These are phyloP conservation scores for Russula vinacea DNA, from an alignment of 768 basidiomycete genomes.

Conservation along the genomic window DNA sequence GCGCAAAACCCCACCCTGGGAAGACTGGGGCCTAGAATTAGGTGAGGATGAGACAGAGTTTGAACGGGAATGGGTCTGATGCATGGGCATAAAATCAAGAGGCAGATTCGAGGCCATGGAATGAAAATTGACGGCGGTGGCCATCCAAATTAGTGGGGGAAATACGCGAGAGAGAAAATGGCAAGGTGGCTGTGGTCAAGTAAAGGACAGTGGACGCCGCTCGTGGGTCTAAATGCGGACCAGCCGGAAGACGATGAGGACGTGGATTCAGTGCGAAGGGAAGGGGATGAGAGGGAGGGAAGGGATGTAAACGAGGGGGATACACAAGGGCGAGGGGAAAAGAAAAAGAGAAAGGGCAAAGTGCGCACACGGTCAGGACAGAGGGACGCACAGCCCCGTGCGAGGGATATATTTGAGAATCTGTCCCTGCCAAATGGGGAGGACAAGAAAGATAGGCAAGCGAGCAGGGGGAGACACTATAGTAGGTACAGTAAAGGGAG, in stretches of 20 bases:
- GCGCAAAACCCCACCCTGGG: conserved; percentile 59
- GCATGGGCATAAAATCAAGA: conserved; percentile 67
- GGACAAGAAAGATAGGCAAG: conserved; percentile 24
- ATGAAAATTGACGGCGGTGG: conserved; percentile 33
- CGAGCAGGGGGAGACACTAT: conserved; percentile 15
- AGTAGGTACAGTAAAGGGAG: conserved; percentile 19
- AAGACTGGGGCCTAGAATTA: conserved; percentile 75
- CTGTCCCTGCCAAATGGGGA: conserved; percentile 23
- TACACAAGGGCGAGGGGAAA: conserved; percentile 1
- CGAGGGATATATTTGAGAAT: conserved; percentile 30
- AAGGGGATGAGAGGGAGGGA: conserved; percentile 25
- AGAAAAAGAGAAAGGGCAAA: conserved; percentile 26
- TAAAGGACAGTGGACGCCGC: conserved; percentile 27
- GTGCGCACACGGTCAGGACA: conserved; percentile 20
- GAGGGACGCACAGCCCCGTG: conserved; percentile 19
- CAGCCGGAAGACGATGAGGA: conserved; percentile 47
- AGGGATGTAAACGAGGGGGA: conserved; percentile 17
- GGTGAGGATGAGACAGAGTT: conserved; percentile 76
- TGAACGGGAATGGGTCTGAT: conserved; percentile 68
- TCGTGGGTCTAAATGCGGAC: conserved; percentile 44
- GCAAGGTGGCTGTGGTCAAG: conserved; percentile 24
- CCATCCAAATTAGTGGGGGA: conserved; percentile 31
- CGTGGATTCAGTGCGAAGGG: conserved; percentile 16
- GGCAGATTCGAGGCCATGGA: conserved; percentile 58
- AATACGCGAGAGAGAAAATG: conserved; percentile 22